Evolutionary conservation across 1,139 yeast genomes (phyloP).

Genomic region (Magnusiomyces suaveolens): DNA sequence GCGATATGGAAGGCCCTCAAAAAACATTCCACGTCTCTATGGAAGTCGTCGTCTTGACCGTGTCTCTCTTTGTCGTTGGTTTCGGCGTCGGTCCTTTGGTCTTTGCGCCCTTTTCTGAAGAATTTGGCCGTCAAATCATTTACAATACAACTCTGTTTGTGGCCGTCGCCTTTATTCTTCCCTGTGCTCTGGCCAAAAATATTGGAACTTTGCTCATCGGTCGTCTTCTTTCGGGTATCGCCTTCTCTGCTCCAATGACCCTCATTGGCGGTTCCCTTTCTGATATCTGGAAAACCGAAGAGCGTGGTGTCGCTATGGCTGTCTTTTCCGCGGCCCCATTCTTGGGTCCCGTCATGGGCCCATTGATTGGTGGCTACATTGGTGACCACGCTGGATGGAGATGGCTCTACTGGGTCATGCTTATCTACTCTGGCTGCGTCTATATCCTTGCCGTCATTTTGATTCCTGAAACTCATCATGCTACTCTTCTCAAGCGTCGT

Average conservation of each 20-base stretch:
- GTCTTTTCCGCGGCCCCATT: slow-evolving; percentile 63
- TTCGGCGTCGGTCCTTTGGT: slow-evolving; percentile 68
- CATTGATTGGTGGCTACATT: slow-evolving; percentile 61
- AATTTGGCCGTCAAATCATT: slow-evolving; percentile 55
- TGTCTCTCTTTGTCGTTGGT: too few species aligned
- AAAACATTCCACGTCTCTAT: too few species aligned
- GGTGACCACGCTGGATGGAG: slow-evolving; percentile 62
- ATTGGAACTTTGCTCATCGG: slow-evolving; percentile 58
- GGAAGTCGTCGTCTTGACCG: too few species aligned
- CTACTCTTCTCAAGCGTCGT: slow-evolving; percentile 64
- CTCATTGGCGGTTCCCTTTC: slow-evolving; percentile 71
- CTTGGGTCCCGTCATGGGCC: slow-evolving; percentile 57
- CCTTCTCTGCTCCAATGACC: slow-evolving; percentile 75
- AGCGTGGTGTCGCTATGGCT: slow-evolving; percentile 73
- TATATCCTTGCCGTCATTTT: slow-evolving; percentile 39
- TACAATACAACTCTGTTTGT: slow-evolving; percentile 46
- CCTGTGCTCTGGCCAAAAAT: slow-evolving; percentile 63
- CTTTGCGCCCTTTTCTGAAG: slow-evolving; percentile 70
- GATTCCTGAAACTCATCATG: slow-evolving; percentile 84
- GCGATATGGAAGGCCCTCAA: too few species aligned
- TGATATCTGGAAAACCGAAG: slow-evolving; percentile 55
- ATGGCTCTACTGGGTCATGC: slow-evolving; percentile 62
- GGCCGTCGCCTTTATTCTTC: slow-evolving; percentile 58
- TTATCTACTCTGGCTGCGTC: slow-evolving; percentile 48
- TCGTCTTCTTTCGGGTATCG: slow-evolving; percentile 58